Base-by-base conservation (phyloP, 805 yeast species). In the Kodamaea nitidulidarum region DNA sequence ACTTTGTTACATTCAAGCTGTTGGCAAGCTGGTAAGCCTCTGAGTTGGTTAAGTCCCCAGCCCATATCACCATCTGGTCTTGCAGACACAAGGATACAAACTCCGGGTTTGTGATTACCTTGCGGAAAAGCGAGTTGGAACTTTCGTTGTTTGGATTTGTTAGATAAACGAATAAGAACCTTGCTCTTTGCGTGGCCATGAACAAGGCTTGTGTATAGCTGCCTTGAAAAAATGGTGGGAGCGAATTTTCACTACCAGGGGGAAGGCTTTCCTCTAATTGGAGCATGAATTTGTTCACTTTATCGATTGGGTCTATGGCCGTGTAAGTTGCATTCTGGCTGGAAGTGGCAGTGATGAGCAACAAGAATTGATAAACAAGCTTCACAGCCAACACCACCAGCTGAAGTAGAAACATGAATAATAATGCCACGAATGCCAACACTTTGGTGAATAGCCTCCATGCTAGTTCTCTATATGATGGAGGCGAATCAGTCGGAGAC, bases 1-100 rank as follows among this genome's bases (percentile, higher is more conserved):
- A 80, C 47, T 76, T 74, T 15, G 87, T 73, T 29, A 82, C 81
- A 41, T 76, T 75, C 43, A 90, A 72, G 27, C 82, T 78, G 52
- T 84, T 81, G 0, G 95, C 84, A 11, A 88, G 80, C 50, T 87
- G 95, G 53, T 77, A 80, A 1, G 91, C 86, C 58, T 91, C 98
- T 15, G 88, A 78, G 41, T 80, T 79, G n/a, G 75, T 73, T 16
- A 84, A 76, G 54, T 86, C 82, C 7, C 96, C 96, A 30, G 90
- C 95, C 98, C 98, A 91, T 2, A 86, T 61, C 3, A 86, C 47
- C 2, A 81, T 56, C 32, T 84, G 73, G 71, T 66, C 26, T n/a
- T 46, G 42, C 12, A 53, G 40, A 34, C 65, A 65, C 2, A 64
- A 38, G 4, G 66, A 58, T 10, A 75, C 61, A 39, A 85, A 77